A percentile compares a stretch with the other conserved stretches of the same genome.
Conservation (phyloP, 2,329 filamentous ascomycete species). For the Colletotrichum phormii region DNA sequence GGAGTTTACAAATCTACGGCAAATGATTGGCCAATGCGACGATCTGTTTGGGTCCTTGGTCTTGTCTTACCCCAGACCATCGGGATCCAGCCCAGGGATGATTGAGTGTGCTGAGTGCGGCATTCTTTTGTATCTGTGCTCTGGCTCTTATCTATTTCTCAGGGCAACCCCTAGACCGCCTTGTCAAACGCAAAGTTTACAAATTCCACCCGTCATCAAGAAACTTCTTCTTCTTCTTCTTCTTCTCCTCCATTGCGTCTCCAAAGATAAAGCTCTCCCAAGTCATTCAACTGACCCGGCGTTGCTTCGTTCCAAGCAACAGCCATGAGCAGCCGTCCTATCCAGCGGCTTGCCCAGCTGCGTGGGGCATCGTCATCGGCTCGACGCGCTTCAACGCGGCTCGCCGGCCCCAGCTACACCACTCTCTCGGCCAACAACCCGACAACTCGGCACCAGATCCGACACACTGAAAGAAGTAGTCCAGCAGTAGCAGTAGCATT, state of each 20-base stretch:
- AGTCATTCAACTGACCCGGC: background rate
- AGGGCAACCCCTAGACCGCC: conserved; percentile 24
- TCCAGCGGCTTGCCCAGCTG: conserved; percentile 31
- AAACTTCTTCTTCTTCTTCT: background rate
- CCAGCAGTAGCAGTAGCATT: background rate
- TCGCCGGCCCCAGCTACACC: background rate
- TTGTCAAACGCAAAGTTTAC: conserved; percentile 13
- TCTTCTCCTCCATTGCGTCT: background rate
- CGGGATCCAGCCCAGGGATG: conserved; percentile 1
- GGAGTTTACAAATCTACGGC: conserved; percentile 23
- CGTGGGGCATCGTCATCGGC: conserved; percentile 27
- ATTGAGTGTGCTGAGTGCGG: background rate
- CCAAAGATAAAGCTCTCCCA: background rate
- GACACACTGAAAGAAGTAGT: background rate
- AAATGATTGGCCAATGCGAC: conserved; percentile 25
- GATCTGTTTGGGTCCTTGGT: background rate
- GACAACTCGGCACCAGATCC: conserved; percentile 8
- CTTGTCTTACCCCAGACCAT: conserved; percentile 34
- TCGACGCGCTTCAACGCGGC: conserved; percentile 35
- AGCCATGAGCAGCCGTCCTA: conserved; percentile 31
- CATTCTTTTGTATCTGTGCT: conserved; percentile 1
- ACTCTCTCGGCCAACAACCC: conserved; percentile 5
- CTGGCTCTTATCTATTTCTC: conserved; percentile 29
- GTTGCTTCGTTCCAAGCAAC: conserved; percentile 5
- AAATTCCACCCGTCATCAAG: background rate